Evolutionary conservation across 805 yeast species (phyloP).

Genomic region (Hanseniaspora lindneri): DNA sequence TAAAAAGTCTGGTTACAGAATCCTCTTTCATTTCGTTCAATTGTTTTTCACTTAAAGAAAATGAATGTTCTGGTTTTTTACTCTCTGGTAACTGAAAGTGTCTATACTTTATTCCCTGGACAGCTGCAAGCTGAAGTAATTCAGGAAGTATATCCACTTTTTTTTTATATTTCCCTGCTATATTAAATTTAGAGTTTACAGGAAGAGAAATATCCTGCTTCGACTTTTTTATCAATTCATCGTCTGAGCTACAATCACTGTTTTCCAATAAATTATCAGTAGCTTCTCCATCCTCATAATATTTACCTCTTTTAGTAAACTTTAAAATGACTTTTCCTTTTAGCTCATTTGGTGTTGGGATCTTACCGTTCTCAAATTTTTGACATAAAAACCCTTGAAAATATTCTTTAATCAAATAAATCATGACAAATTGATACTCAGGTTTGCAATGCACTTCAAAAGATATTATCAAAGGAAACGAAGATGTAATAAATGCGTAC

Average conservation of each 20-base stretch:
- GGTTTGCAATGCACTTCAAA: conserved; percentile 70
- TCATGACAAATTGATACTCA: conserved; percentile 54
- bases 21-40: conserved; percentile 55
- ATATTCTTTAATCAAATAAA: conserved; percentile 39
- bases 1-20: conserved; percentile 38
- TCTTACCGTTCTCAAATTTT: conserved; percentile 20
- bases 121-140: conserved; percentile 24
- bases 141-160: conserved; percentile 21
- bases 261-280: too few relatives aligned
- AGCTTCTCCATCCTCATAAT: conserved; percentile 23
- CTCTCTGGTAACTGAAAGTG: conserved; percentile 82
- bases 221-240: not conserved
- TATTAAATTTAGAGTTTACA: conserved; percentile 24
- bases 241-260: conserved; percentile 14
- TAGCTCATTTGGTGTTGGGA: conserved; percentile 67
- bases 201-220: conserved; percentile 21
- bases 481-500: conserved; percentile 79
- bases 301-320: conserved; percentile 45
- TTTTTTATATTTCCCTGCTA: conserved; percentile 18
- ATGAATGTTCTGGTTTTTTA: conserved; percentile 66
- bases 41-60: conserved; percentile 71
- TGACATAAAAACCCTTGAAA: conserved; percentile 48
- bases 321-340: conserved; percentile 65
- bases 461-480: conserved; percentile 75
- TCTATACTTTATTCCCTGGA: conserved; percentile 64